Base-by-base conservation (phyloP, 2,329 filamentous ascomycete species). In the Neonectria ditissima region DNA sequence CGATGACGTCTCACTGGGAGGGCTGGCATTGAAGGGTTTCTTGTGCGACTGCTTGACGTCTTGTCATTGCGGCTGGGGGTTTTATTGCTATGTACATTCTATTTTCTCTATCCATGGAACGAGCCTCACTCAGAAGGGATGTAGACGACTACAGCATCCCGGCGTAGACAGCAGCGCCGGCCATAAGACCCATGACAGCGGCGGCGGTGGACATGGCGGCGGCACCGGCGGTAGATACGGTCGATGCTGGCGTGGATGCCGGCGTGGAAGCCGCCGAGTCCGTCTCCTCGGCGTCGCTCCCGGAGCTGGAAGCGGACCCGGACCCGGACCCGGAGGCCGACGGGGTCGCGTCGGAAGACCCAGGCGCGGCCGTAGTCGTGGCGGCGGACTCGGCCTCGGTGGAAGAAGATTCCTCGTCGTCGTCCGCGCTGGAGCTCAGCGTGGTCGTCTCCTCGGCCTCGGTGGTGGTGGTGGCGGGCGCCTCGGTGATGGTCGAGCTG, bases 141-240 rank as follows among this genome's bases (percentile, higher is more conserved):
- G 51, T 10, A 44, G 20, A 1, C 9, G 30, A 14, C 55, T 71
- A 77, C 45, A 76, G 34, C 43, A 77, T 59, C 26, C 71, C 75
- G 50, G 69, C 64, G 47, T 69, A 73, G 52, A 72, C 74, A 20
- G 69, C 75, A 41, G 73, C 70, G 43, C 74, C 76, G 47, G 73
- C 76, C 47, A 75, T 43, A 32, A 76, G 48, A 24, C 65, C 75
- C 18, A 77, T 55, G 24, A 73, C 56, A 28, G 72, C 70, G 11
- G 53, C 73, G 43, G 68, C 71, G 24, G 74, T 72, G 24, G 73
- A 63, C 65, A 71, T 65, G 34, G 66, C 66, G 18, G 62, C 69
- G 24, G 73, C 70, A 20, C 69, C 71, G 44, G 63, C 68, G 44
- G 71, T 70, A 44, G 69, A 68, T 55, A 65, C 56, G 37, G 68